These are phyloP conservation scores for Solanum ossicruentum DNA, from an alignment of 257 asterid species.

Conservation along the genomic window DNA sequence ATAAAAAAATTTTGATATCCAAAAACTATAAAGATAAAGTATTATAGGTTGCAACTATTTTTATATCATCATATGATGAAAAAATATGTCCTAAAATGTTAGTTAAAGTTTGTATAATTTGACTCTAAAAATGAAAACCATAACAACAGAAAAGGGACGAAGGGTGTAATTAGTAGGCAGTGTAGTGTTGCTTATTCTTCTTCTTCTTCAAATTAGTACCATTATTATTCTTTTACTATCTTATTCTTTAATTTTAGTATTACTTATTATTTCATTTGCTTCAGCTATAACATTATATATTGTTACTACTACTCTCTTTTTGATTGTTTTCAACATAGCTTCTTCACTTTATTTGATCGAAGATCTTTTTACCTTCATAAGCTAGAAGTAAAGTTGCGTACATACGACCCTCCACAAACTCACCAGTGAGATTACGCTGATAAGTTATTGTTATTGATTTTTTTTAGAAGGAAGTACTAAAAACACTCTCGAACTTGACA, in stretches of 20 bases:
- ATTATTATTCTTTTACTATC: not conserved
- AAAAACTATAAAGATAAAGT: too few species aligned
- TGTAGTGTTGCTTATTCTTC: not conserved
- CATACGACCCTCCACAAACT: not conserved
- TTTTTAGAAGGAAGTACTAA: too few species aligned
- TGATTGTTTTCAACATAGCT: not conserved
- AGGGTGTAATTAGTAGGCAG: not conserved
- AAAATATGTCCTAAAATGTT: too few species aligned
- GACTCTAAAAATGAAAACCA: too few species aligned
- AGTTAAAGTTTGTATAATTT: too few species aligned
- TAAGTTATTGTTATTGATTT: not conserved
- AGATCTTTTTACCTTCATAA: not conserved
- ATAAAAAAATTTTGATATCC: too few species aligned
- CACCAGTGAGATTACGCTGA: fast-evolving
- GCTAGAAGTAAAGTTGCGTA: not conserved
- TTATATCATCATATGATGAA: too few species aligned
- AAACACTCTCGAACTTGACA: too few species aligned
- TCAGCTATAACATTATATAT: not conserved
- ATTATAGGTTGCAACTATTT: too few species aligned
- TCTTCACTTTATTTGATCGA: not conserved
- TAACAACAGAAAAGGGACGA: too few species aligned
- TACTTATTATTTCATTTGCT: not conserved
- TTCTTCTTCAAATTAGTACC: too few species aligned
- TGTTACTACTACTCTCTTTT: not conserved
- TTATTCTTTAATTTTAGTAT: not conserved